Conservation (phyloP, 345 rosid genomes). For the Garcia nutans region DNA sequence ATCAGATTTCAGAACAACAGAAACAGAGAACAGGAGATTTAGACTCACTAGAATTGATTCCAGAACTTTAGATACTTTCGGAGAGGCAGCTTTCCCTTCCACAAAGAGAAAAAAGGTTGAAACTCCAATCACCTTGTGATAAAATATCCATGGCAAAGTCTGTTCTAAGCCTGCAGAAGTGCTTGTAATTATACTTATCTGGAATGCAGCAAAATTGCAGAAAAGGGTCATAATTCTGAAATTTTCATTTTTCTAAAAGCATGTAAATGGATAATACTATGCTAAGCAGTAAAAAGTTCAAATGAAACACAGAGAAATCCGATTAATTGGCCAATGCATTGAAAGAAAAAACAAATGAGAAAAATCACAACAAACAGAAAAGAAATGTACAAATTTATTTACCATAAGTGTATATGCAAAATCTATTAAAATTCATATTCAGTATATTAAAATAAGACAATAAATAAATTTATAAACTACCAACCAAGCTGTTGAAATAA, state of each 20-base stretch:
- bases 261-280: background rate
- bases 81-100: conserved; percentile 91
- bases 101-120: conserved; percentile 83
- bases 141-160: conserved; percentile 82
- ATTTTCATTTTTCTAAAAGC: background rate
- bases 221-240: background rate
- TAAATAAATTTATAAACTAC: background rate
- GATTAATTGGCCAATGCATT: too few species aligned
- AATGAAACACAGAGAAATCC: background rate
- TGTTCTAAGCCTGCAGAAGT: conserved; percentile 94
- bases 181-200: conserved; percentile 87
- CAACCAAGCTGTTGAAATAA: background rate
- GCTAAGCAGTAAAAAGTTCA: background rate
- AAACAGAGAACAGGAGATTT: conserved; percentile 3
- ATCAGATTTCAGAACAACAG: background rate
- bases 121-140: conserved; percentile 89
- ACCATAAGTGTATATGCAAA: background rate
- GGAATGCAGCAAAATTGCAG: conserved; percentile 4
- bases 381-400: background rate
- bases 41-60: conserved; percentile 71
- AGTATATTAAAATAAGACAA: too few species aligned
- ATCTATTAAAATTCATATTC: background rate
- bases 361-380: background rate
- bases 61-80: conserved; percentile 63
- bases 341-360: background rate